A percentile compares a stretch with the other conserved stretches of the same genome.
Conservation (phyloP, 306 rosid species). For the Prunus fruticosa region DNA sequence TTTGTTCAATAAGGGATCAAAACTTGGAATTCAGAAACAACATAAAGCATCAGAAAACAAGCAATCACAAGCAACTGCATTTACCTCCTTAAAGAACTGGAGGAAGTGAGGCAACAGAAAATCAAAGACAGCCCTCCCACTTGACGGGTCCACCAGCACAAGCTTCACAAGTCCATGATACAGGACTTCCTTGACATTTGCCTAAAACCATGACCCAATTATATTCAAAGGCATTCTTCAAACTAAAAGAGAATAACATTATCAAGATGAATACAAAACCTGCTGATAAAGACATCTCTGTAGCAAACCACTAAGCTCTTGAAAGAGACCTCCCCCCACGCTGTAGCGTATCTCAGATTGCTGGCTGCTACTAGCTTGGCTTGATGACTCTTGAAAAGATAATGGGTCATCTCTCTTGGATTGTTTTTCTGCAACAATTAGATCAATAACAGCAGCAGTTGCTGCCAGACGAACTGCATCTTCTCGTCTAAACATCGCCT, state of each 20-base stretch:
- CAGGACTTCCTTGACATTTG: slow-evolving; percentile 38
- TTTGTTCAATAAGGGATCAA: background rate
- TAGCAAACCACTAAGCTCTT: slow-evolving; percentile 42
- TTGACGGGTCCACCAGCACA: slow-evolving; percentile 33
- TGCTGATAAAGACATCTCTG: slow-evolving; percentile 45
- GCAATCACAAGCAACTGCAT: background rate
- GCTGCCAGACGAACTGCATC: slow-evolving; percentile 42
- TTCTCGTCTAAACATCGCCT: slow-evolving; percentile 46
- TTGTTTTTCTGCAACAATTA: slow-evolving; percentile 37
- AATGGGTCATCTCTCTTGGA: slow-evolving; percentile 25
- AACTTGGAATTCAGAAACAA: background rate
- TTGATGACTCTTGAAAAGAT: slow-evolving; percentile 41
- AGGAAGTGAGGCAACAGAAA: slow-evolving; percentile 45
- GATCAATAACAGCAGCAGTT: slow-evolving; percentile 32
- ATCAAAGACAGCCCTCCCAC: slow-evolving; percentile 34
- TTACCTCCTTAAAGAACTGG: slow-evolving; percentile 31
- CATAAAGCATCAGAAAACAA: background rate
- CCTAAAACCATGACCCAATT: slow-evolving; percentile 20
- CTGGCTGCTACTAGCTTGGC: slow-evolving; percentile 48
- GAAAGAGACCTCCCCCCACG: slow-evolving; percentile 30
- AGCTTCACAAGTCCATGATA: slow-evolving; percentile 43
- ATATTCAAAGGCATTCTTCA: background rate
- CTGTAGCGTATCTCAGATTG: slow-evolving; percentile 24
- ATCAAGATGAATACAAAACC: slow-evolving; percentile 16
- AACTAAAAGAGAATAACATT: background rate